A percentile compares a stretch with the other conserved stretches of the same genome.
phyloP scores from a whole-genome alignment of 2,329 filamentous ascomycete species.

The Fusarium temperatum region DNA sequence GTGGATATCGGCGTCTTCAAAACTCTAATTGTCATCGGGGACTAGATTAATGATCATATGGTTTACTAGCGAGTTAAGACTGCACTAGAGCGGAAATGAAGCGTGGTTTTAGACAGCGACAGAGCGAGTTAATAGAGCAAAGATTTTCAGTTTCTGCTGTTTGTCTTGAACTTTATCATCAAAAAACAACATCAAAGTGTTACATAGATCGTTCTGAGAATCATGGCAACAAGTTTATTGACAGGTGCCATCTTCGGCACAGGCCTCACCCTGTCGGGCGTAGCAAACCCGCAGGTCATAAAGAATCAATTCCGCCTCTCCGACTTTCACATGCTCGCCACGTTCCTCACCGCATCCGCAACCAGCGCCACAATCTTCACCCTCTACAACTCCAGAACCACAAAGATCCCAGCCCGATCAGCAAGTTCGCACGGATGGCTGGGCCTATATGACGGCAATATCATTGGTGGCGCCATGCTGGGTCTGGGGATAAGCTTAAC shows the following conservation, averaged over 20 bases:
- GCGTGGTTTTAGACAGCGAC: slow-evolving; percentile 14
- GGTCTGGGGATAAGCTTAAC: slow-evolving; percentile 26
- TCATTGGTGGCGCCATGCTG: slow-evolving; percentile 13
- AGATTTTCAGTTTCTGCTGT: not conserved
- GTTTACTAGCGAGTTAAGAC: not conserved
- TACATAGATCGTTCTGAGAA: not conserved
- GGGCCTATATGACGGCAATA: slow-evolving; percentile 8
- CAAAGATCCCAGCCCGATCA: not conserved
- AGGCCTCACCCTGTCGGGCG: slow-evolving; percentile 14
- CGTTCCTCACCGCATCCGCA: slow-evolving; percentile 16
- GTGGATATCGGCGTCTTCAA: slow-evolving; percentile 1
- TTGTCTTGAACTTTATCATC: not conserved
- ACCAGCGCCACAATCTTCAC: slow-evolving; percentile 7
- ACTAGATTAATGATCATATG: not conserved
- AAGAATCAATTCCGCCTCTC: slow-evolving; percentile 18
- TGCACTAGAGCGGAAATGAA: not conserved
- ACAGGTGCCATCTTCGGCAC: slow-evolving; percentile 9
- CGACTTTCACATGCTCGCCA: slow-evolving; percentile 19
- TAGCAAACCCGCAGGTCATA: slow-evolving; percentile 9
- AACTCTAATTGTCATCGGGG: not conserved
- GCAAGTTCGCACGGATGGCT: slow-evolving; percentile 6
- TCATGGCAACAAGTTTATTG: not conserved
- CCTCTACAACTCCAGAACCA: not conserved
- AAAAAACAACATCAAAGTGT: not conserved
- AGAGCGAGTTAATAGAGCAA: not conserved